Evolutionary conservation across 257 asterid species (phyloP).

Genomic region (Henckelia pumila): DNA sequence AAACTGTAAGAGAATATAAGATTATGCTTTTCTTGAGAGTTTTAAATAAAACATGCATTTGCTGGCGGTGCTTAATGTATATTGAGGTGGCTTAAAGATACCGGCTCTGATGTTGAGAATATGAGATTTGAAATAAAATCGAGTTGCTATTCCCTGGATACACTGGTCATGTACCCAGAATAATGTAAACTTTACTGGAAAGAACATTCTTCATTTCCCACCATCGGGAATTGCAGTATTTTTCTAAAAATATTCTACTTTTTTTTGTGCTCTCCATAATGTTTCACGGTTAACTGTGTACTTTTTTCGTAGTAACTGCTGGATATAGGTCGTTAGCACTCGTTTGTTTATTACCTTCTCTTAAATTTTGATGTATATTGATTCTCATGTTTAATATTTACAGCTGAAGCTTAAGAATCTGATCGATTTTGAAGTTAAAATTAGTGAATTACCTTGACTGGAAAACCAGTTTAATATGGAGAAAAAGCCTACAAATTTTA

Average conservation of each 20-base stretch:
- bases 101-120: not conserved
- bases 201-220: no score
- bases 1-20: no score
- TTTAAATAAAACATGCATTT: no score
- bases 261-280: not conserved
- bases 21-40: no score
- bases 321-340: not conserved
- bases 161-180: not conserved
- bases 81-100: slow-evolving; percentile 2
- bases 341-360: not conserved
- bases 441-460: not conserved
- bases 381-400: not conserved
- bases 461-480: not conserved
- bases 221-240: not conserved
- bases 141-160: not conserved
- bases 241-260: no score
- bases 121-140: no score
- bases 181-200: not conserved
- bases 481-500: not conserved
- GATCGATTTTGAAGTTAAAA: slow-evolving; percentile 5
- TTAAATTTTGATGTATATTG: not conserved
- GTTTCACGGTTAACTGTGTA: not conserved
- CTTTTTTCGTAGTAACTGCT: not conserved
- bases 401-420: not conserved
- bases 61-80: no score